A percentile compares a stretch with the other conserved stretches of the same genome.
Evolutionary conservation across 805 yeast species (phyloP).

Genomic region (Yamadazyma nakazawae): DNA sequence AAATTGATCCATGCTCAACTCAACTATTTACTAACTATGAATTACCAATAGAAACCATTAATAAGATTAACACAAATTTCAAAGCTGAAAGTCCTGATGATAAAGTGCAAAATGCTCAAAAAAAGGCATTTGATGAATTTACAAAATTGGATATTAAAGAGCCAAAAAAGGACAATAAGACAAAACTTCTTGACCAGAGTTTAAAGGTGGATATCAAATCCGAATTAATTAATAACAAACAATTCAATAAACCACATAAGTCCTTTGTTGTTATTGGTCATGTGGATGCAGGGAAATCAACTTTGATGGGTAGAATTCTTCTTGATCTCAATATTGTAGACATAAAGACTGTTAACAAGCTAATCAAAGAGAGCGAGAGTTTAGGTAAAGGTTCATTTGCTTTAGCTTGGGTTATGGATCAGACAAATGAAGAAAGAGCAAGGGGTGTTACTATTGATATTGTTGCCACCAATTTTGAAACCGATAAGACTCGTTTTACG

Average conservation of each 20-base stretch:
- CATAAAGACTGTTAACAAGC: constrained; percentile 57
- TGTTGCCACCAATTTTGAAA: constrained; percentile 64
- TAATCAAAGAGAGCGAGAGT: constrained; percentile 60
- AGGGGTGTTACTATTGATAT: constrained; percentile 81
- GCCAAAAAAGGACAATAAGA: constrained; percentile 9
- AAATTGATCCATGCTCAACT: constrained; percentile 13
- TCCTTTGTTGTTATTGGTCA: constrained; percentile 84
- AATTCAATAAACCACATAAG: constrained; percentile 48
- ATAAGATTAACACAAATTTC: constrained; percentile 52
- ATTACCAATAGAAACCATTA: constrained; percentile 27
- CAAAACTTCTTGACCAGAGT: constrained; percentile 8
- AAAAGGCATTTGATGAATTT: constrained; percentile 36
- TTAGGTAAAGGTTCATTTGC: constrained; percentile 79
- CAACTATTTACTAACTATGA: constrained; percentile 42
- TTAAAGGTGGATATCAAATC: constrained; percentile 37
- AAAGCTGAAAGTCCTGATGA: constrained; percentile 83
- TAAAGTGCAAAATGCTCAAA: constrained; percentile 56
- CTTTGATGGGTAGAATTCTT: constrained; percentile 70
- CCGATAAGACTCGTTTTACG: constrained; percentile 52
- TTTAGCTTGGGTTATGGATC: constrained; percentile 83
- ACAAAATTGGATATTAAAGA: constrained; percentile 23
- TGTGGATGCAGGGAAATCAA: constrained; percentile 83
- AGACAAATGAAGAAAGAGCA: constrained; percentile 68
- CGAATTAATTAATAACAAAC: constrained; percentile 32
- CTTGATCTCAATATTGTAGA: constrained; percentile 67